phyloP scores from a whole-genome alignment of 148 eudicot genomes.

The Selenicereus undatus region DNA sequence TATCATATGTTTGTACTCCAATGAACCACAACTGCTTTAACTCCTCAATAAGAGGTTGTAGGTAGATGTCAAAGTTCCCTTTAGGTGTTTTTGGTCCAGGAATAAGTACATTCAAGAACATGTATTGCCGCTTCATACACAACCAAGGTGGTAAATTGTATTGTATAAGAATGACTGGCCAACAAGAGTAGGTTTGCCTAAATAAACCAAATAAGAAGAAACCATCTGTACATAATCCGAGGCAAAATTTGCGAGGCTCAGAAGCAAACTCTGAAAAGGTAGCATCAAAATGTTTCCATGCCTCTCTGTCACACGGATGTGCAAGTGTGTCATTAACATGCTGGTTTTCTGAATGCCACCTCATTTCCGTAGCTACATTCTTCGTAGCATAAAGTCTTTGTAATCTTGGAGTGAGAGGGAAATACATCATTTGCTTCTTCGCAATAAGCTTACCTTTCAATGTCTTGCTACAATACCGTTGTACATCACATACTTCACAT shows the following conservation, averaged over 20 bases:
- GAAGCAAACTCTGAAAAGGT: not conserved
- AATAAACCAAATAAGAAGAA: too few species aligned
- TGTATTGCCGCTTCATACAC: not conserved
- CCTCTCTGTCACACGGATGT: conserved; percentile 1
- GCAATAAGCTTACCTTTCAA: not conserved
- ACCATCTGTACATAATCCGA: conserved; percentile 1
- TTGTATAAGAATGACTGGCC: too few species aligned
- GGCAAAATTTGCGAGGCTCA: not conserved
- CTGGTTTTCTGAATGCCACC: not conserved
- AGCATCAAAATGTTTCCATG: not conserved
- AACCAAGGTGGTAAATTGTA: too few species aligned
- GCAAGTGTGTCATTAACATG: not conserved
- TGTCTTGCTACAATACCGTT: not conserved
- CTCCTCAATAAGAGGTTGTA: too few species aligned
- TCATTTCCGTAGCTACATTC: not conserved
- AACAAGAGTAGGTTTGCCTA: too few species aligned
- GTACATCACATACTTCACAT: not conserved
- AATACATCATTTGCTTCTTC: not conserved
- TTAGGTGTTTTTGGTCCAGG: not conserved
- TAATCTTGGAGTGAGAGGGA: conserved; percentile 3
- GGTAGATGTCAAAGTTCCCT: too few species aligned
- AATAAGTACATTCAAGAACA: not conserved
- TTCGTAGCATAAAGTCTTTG: conserved; percentile 11
- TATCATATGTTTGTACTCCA: not conserved
- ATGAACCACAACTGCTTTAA: not conserved